These are phyloP conservation scores for Cutaneotrichosporon sp. DNA, from an alignment of 1,284 basidiomycete species.

Conservation along the genomic window DNA sequence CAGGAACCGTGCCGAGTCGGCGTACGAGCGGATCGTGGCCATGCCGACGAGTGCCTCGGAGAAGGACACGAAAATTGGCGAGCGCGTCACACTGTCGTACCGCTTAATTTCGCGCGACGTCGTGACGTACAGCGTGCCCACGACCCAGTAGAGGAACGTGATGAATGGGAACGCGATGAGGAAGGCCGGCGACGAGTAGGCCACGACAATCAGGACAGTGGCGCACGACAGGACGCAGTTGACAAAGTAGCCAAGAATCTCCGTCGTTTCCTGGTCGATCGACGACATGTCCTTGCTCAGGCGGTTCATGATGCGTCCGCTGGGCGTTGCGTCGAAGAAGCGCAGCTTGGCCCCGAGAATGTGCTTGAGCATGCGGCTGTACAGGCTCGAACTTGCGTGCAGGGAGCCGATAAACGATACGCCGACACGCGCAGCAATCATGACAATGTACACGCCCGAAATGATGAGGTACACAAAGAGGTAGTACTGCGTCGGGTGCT, in stretches of 20 bases:
- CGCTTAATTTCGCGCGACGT: slow-evolving; percentile 55
- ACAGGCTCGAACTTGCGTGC: slow-evolving; percentile 36
- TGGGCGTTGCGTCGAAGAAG: slow-evolving; percentile 49
- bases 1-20: slow-evolving; percentile 51
- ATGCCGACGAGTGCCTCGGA: slow-evolving; percentile 49
- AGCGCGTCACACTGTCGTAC: slow-evolving; percentile 52
- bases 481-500: slow-evolving; percentile 33
- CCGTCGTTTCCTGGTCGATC: slow-evolving; percentile 50
- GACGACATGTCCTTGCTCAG: slow-evolving; percentile 52
- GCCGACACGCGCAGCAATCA: slow-evolving; percentile 37
- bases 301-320: slow-evolving; percentile 53
- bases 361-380: slow-evolving; percentile 34
- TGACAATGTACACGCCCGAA: slow-evolving; percentile 35
- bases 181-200: slow-evolving; percentile 45
- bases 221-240: slow-evolving; percentile 35
- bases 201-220: slow-evolving; percentile 43
- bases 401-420: slow-evolving; percentile 40
- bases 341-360: slow-evolving; percentile 47
- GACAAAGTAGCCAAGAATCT: slow-evolving; percentile 45
- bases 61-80: slow-evolving; percentile 56
- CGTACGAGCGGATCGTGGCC: slow-evolving; percentile 53
- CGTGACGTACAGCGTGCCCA: slow-evolving; percentile 50
- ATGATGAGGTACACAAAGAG: slow-evolving; percentile 39
- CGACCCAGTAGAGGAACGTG: slow-evolving; percentile 45
- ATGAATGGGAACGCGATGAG: slow-evolving; percentile 47